Evolutionary conservation across 768 basidiomycete genomes (phyloP), one percentile per base, ranked within the genome.

Genomic region (Pulveroboletus sp.): DNA sequence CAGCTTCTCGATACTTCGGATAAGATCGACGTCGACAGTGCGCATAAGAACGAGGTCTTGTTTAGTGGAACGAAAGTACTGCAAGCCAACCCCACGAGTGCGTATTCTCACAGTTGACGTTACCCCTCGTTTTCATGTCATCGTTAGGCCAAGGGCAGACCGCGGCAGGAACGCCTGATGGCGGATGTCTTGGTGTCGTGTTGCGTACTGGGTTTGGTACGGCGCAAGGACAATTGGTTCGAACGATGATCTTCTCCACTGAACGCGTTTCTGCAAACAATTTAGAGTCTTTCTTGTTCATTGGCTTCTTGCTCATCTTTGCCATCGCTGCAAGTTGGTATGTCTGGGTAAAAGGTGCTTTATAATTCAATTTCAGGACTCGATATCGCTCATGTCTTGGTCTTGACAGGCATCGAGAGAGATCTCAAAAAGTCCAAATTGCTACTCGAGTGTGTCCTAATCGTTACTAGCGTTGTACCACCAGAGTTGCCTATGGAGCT

Each of bases 401-500:
- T 29, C 25, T 19, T 9, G 9, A 32, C 17, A 93, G 91, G 94
- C 57, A 87, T 97, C 40, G 94, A 97, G 66, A 77, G 93, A 49
- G 85, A 90, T 31, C 74, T 97, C 64, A 94, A 94, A 67, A 97
- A 97, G 72, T 90, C 87, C 20, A 99, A 99, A 69, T 74, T 99
- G 4, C 71, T 99, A 5, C 78, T 98, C 38, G 95, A 99, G 63
- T 98, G 97, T 63, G 84, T 99, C 45, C 74, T 98, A 32, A 97
- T 98, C 63, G 85, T 98, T 57, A 99, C 97, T 9, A 94, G 90
- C 51, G 97, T 98, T 33, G 97, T 98, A 0, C 97, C 97, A 9
- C 95, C 97, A 11, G 97, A 99, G 62, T 67, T 99, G 37, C 97
- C 97, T 1, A 99, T 98, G 97, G 97, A 99, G 60, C 77, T 98